These are phyloP conservation scores for Trametes cingulata DNA, from an alignment of 768 basidiomycete genomes.

Conservation along the genomic window DNA sequence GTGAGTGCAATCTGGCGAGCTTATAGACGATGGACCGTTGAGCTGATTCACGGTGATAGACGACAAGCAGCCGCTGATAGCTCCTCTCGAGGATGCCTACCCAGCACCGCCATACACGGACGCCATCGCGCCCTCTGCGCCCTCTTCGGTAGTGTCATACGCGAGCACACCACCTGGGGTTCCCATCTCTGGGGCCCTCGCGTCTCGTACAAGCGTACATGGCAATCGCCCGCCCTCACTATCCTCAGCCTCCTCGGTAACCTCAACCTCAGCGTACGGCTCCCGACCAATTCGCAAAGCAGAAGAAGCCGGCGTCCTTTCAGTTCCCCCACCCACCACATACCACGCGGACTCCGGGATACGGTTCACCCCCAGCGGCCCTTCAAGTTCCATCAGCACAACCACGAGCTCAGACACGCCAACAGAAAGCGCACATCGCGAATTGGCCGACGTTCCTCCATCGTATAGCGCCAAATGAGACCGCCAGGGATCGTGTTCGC, in stretches of 20 bases:
- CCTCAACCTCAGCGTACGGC: no score
- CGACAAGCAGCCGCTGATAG: not conserved
- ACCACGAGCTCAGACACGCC: not conserved
- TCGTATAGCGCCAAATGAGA: not conserved
- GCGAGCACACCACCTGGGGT: not conserved
- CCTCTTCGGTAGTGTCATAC: not conserved
- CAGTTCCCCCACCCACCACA: not conserved
- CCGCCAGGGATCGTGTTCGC: not conserved
- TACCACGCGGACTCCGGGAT: constrained; percentile 5
- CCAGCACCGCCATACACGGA: not conserved
- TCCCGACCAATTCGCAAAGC: not conserved
- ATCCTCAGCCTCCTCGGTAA: no score
- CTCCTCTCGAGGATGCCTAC: not conserved
- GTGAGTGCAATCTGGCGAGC: not conserved
- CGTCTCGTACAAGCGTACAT: no score
- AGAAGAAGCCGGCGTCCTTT: constrained; percentile 2
- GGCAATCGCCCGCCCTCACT: no score
- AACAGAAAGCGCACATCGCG: not conserved
- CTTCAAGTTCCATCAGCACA: not conserved
- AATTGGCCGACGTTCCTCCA: not conserved
- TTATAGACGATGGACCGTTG: no score
- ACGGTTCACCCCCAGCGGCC: not conserved
- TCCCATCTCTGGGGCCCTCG: not conserved
- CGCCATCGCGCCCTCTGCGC: not conserved
- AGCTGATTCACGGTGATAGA: not conserved